phyloP scores from a whole-genome alignment of 208 protist species.

The Leishmania guyanensis region DNA sequence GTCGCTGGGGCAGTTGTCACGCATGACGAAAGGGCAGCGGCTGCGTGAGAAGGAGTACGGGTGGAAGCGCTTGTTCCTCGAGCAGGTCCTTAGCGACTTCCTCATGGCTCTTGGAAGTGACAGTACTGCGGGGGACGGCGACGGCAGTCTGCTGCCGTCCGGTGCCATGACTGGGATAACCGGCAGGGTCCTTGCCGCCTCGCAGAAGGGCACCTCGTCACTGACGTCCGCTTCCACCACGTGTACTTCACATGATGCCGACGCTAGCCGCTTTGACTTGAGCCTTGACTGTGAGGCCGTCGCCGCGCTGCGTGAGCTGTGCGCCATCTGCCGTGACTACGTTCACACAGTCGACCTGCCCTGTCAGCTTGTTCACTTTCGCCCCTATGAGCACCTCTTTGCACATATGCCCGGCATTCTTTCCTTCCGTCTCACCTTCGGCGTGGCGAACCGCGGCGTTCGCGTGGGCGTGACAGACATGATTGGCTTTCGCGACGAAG shows the following conservation, averaged over 20 bases:
- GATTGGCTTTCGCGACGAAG: conserved; percentile 79
- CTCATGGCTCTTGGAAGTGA: conserved; percentile 55
- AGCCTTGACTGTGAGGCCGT: conserved; percentile 27
- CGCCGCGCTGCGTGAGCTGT: conserved; percentile 55
- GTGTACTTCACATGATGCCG: conserved; percentile 25
- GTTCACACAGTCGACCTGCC: conserved; percentile 68
- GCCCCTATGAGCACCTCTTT: conserved; percentile 73
- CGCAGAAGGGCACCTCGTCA: neutral
- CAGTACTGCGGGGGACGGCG: conserved; percentile 1
- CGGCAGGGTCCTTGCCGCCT: neutral
- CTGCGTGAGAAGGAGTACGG: conserved; percentile 44
- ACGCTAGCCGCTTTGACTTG: conserved; percentile 28
- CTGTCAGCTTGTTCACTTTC: conserved; percentile 74
- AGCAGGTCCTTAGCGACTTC: conserved; percentile 74
- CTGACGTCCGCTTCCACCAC: conserved; percentile 1
- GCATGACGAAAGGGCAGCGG: conserved; percentile 34
- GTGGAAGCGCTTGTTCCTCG: conserved; percentile 90
- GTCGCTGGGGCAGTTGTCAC: conserved; percentile 82
- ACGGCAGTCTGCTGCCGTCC: conserved; percentile 14
- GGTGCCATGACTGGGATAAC: neutral
- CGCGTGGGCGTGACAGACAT: conserved; percentile 60
- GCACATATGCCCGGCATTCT: conserved; percentile 60
- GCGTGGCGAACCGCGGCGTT: conserved; percentile 56
- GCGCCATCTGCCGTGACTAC: conserved; percentile 69
- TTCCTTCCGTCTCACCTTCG: conserved; percentile 77